A percentile compares a stretch with the other conserved stretches of the same genome.
Evolutionary conservation across 176 grass and related monocot genomes (phyloP).

Genomic region (Oryza glaberrima): DNA sequence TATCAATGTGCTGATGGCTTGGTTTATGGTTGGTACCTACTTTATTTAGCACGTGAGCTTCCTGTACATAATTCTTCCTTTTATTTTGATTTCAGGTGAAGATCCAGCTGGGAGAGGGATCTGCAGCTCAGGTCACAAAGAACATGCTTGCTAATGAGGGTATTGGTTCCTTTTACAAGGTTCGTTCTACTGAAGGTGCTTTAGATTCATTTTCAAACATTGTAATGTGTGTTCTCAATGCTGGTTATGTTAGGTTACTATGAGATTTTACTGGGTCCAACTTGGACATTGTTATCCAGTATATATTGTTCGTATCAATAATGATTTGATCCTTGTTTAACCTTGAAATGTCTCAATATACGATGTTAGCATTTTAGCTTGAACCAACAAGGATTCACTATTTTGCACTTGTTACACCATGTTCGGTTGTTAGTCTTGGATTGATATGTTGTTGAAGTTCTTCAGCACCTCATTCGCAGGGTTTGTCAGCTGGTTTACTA

Average conservation of each 20-base stretch:
- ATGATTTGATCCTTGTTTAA: neutral
- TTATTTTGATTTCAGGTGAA: constrained; percentile 66
- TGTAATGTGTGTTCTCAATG: neutral
- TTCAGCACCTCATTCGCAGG: constrained; percentile 53
- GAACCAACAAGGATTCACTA: neutral
- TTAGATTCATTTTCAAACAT: neutral
- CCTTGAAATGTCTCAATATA: neutral
- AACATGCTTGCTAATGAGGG: constrained; percentile 92
- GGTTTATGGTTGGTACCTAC: neutral
- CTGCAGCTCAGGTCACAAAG: constrained; percentile 73
- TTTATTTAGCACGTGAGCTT: neutral
- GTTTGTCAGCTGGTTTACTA: constrained; percentile 92
- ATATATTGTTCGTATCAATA: neutral
- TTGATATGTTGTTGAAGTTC: constrained; percentile 13
- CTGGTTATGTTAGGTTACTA: neutral
- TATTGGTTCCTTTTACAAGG: constrained; percentile 80
- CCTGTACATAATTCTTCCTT: constrained; percentile 7
- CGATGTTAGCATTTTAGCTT: neutral
- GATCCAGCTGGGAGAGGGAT: constrained; percentile 98
- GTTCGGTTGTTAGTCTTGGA: neutral
- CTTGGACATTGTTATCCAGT: neutral
- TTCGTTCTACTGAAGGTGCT: constrained; percentile 16
- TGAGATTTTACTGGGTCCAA: neutral
- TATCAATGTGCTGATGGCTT: constrained; percentile 27
- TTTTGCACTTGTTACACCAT: neutral